Conservation (phyloP, 2,329 filamentous ascomycete genomes). For the Pyrenochaeta sp. region DNA sequence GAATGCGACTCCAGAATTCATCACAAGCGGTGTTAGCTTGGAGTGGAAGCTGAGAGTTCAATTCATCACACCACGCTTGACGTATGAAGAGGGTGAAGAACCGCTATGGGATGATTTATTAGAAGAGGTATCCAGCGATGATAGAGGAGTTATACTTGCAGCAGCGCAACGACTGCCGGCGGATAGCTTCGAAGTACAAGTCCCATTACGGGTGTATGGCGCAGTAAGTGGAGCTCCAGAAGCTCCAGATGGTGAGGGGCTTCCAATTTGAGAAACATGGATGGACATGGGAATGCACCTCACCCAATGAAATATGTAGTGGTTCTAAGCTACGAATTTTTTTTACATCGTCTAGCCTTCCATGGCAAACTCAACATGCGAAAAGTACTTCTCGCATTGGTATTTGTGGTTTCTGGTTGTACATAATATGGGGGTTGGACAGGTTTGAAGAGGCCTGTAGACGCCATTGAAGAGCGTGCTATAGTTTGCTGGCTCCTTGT, state of each 20-base stretch:
- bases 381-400: not conserved
- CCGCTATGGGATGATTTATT: slow-evolving; percentile 61
- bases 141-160: slow-evolving; percentile 78
- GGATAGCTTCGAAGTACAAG: slow-evolving; percentile 89
- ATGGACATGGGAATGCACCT: no score
- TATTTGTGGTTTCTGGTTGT: not conserved
- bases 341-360: no score
- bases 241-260: slow-evolving; percentile 40
- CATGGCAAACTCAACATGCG: not conserved
- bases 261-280: slow-evolving; percentile 34
- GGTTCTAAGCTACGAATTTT: no score
- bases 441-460: not conserved
- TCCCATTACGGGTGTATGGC: slow-evolving; percentile 82
- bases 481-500: not conserved
- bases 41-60: slow-evolving; percentile 92
- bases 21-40: slow-evolving; percentile 85
- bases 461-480: not conserved
- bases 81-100: slow-evolving; percentile 43
- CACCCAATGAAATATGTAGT: no score
- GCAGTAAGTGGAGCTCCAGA: slow-evolving; percentile 56
- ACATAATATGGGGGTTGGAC: not conserved
- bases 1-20: slow-evolving; percentile 85
- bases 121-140: slow-evolving; percentile 81
- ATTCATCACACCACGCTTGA: slow-evolving; percentile 80
- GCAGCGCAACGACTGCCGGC: slow-evolving; percentile 80